A percentile compares a stretch with the other conserved stretches of the same genome.
Conservation (phyloP, 352 stramenopile genomes). For the Aphanomyces astaci region DNA sequence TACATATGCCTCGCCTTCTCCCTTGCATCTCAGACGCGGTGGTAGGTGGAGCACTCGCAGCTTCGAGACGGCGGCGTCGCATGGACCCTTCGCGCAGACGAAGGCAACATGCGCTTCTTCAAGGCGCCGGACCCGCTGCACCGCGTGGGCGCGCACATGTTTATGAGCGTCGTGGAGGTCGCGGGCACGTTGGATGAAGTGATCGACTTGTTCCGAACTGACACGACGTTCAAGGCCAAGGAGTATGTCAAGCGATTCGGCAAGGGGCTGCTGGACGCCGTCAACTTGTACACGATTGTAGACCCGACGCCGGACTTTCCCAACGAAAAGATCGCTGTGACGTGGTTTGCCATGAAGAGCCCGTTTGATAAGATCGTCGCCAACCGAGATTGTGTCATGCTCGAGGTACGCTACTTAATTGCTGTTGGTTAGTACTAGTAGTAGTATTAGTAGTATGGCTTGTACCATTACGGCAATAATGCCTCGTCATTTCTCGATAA, state of each 20-base stretch:
- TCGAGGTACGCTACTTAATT: neutral
- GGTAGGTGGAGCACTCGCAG: neutral
- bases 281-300: neutral
- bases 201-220: neutral
- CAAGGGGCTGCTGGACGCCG: neutral
- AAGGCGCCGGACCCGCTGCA: neutral
- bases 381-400: neutral
- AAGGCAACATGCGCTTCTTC: neutral
- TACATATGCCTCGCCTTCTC: neutral
- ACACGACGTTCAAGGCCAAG: neutral
- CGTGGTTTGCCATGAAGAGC: conserved; percentile 10
- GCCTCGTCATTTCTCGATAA: no score
- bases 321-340: neutral
- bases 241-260: neutral
- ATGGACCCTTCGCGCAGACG: neutral
- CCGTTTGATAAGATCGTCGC: neutral
- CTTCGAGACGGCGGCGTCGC: neutral
- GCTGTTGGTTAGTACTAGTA: neutral
- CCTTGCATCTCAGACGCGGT: neutral
- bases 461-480: no score
- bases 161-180: neutral
- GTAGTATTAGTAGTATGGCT: no score
- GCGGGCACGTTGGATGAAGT: conserved; percentile 1
- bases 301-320: neutral
- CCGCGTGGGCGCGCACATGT: neutral